Evolutionary conservation across 192 early-diverging fungal species (phyloP).

Genomic region (Umbelopsis ramanniana): DNA sequence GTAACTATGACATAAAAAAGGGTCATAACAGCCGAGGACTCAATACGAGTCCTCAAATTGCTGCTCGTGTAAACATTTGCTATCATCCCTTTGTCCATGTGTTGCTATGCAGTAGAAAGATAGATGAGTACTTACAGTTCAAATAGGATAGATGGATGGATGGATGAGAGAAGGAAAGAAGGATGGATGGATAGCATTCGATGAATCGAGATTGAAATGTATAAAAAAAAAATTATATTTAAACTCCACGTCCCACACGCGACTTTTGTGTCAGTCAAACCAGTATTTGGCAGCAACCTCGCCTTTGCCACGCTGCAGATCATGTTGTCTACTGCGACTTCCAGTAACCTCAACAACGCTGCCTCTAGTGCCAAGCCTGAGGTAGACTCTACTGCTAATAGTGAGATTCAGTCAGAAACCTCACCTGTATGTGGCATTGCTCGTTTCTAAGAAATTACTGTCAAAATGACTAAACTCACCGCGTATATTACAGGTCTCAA

Average conservation of each 20-base stretch:
- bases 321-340: slow-evolving; percentile 4
- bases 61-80: slow-evolving; percentile 17
- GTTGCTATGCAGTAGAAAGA: background rate
- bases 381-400: background rate
- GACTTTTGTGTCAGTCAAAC: background rate
- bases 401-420: background rate
- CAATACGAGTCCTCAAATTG: slow-evolving; percentile 22
- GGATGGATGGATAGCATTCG: background rate
- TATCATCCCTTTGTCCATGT: slow-evolving; percentile 15
- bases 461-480: slow-evolving; percentile 1
- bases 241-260: slow-evolving; percentile 4
- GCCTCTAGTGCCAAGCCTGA: background rate
- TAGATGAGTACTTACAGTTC: background rate
- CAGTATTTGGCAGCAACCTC: background rate
- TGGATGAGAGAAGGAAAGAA: background rate
- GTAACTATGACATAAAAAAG: slow-evolving; percentile 24
- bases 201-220: background rate
- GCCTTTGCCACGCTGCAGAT: background rate
- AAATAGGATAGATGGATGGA: slow-evolving; percentile 11
- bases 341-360: background rate
- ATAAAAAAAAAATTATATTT: background rate
- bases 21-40: slow-evolving; percentile 19
- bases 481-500: background rate
- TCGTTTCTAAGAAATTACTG: background rate
- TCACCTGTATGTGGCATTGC: background rate